Conservation (phyloP, 768 basidiomycete species). For the Hirschioporus abietinus region DNA sequence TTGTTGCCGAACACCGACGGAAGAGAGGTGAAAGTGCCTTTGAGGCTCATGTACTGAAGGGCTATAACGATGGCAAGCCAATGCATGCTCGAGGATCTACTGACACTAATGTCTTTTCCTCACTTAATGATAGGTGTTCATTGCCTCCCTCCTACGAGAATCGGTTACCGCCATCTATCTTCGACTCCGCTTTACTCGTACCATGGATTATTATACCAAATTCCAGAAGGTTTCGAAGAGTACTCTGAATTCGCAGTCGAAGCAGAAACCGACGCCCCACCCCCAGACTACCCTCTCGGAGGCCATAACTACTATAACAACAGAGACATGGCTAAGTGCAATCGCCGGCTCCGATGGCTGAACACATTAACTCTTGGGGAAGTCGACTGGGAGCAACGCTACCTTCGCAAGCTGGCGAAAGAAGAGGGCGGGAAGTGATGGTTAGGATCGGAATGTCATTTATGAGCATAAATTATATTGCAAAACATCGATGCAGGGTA, state of each 20-base stretch:
- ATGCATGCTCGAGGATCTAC: not conserved
- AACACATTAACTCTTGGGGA: constrained; percentile 24
- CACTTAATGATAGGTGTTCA: constrained; percentile 40
- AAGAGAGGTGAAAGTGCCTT: constrained; percentile 33
- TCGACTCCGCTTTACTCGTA: constrained; percentile 43
- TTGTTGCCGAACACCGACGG: constrained; percentile 29
- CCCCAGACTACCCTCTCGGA: constrained; percentile 40
- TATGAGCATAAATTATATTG: not conserved
- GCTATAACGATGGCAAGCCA: constrained; percentile 47
- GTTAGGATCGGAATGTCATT: not conserved
- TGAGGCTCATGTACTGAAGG: constrained; percentile 46
- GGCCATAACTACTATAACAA: constrained; percentile 63
- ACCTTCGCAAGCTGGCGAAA: constrained; percentile 17
- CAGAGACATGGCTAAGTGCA: constrained; percentile 44
- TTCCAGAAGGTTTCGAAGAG: constrained; percentile 42
- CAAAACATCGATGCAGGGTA: not conserved
- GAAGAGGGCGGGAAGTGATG: constrained; percentile 6
- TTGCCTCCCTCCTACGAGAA: constrained; percentile 42
- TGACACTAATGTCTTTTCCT: not conserved
- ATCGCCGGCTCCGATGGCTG: constrained; percentile 39
- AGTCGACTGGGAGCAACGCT: constrained; percentile 41
- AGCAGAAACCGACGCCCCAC: constrained; percentile 10
- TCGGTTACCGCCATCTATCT: constrained; percentile 52
- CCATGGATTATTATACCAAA: constrained; percentile 40
- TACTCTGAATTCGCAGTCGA: constrained; percentile 37